Conservation (phyloP, 1,284 basidiomycete species). For the Boletus semigastroideus region DNA sequence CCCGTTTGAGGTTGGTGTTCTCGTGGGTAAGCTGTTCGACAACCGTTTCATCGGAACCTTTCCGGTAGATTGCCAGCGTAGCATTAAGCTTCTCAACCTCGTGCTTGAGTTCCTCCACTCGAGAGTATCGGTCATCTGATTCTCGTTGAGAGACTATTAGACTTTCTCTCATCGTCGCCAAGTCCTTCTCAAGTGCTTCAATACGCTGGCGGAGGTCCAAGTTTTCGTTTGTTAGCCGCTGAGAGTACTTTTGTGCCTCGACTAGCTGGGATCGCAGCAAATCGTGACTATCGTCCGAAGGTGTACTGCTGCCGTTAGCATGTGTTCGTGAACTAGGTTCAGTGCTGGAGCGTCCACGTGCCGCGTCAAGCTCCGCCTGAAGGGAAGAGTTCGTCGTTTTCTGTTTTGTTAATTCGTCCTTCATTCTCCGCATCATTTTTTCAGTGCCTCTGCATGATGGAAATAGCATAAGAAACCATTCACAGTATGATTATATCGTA, state of each 20-base stretch:
- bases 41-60: conserved; percentile 67
- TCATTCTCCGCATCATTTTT: conserved; percentile 98
- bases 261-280: conserved; percentile 63
- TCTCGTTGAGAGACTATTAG: conserved; percentile 71
- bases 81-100: conserved; percentile 80
- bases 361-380: conserved; percentile 75
- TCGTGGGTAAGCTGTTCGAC: conserved; percentile 77
- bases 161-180: conserved; percentile 71
- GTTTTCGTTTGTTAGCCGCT: conserved; percentile 68
- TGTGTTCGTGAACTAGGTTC: conserved; percentile 61
- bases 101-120: conserved; percentile 75
- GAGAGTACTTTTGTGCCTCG: conserved; percentile 72
- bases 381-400: conserved; percentile 78
- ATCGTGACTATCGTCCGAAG: conserved; percentile 68
- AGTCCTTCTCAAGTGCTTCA: conserved; percentile 71
- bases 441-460: conserved; percentile 80
- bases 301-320: conserved; percentile 79
- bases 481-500: conserved; percentile 9
- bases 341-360: conserved; percentile 55
- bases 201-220: conserved; percentile 76
- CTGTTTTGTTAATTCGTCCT: conserved; percentile 89
- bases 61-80: conserved; percentile 73
- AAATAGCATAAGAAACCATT: conserved; percentile 20
- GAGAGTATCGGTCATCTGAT: conserved; percentile 72
- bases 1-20: conserved; percentile 72